A percentile compares a stretch with the other conserved stretches of the same genome.
These are phyloP conservation scores for Chytridiales sp. DNA, from an alignment of 371 early-diverging fungal species.

Conservation along the genomic window DNA sequence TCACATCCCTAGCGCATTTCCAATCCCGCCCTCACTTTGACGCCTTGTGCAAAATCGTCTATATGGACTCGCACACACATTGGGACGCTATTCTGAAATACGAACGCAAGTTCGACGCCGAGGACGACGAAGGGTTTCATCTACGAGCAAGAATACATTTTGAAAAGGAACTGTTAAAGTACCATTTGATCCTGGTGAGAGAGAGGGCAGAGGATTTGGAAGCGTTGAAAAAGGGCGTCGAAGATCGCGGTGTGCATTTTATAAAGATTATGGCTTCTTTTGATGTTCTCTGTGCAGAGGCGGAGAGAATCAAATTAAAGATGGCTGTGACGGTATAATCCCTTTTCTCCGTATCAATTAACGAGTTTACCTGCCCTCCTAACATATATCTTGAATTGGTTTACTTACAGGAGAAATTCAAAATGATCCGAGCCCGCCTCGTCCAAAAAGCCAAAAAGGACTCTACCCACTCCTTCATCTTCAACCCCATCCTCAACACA, in stretches of 20 bases:
- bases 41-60: slow-evolving; percentile 36
- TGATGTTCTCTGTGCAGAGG: slow-evolving; percentile 47
- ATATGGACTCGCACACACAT: slow-evolving; percentile 28
- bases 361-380: no score
- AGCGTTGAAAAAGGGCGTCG: neutral
- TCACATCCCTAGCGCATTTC: slow-evolving; percentile 9
- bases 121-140: slow-evolving; percentile 9
- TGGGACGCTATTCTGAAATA: slow-evolving; percentile 38
- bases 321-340: slow-evolving; percentile 40
- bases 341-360: no score
- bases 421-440: no score
- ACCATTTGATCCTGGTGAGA: slow-evolving; percentile 47
- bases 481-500: no score
- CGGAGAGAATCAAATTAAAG: slow-evolving; percentile 49
- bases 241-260: slow-evolving; percentile 30
- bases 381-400: no score
- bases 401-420: no score
- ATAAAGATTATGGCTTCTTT: slow-evolving; percentile 53
- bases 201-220: slow-evolving; percentile 25
- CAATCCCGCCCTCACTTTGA: slow-evolving; percentile 23
- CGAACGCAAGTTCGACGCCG: neutral
- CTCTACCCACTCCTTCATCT: no score
- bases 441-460: no score
- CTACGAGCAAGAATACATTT: slow-evolving; percentile 9
- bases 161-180: slow-evolving; percentile 34